Conservation (phyloP, 2,329 filamentous ascomycete species). For the Diaporthe sp. region DNA sequence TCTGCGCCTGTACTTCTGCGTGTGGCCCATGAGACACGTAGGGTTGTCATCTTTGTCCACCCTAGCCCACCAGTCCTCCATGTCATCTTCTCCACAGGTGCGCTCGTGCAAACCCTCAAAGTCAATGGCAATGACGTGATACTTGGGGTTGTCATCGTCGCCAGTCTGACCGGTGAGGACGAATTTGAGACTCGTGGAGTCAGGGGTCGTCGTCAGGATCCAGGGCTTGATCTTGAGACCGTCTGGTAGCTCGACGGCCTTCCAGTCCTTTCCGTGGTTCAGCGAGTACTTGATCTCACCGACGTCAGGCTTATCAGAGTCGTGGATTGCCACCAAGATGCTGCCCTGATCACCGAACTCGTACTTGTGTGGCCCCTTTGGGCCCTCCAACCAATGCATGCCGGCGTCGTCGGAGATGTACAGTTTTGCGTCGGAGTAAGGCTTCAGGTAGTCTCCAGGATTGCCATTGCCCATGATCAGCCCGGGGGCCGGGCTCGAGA, state of each 20-base stretch:
- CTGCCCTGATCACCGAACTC: slow-evolving; percentile 96
- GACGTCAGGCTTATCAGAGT: slow-evolving; percentile 72
- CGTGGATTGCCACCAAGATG: slow-evolving; percentile 83
- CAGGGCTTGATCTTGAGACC: slow-evolving; percentile 75
- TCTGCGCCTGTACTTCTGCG: slow-evolving; percentile 84
- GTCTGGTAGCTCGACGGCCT: slow-evolving; percentile 73
- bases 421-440: slow-evolving; percentile 79
- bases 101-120: slow-evolving; percentile 84
- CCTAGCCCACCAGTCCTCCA: slow-evolving; percentile 90
- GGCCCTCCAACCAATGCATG: slow-evolving; percentile 80
- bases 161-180: slow-evolving; percentile 75
- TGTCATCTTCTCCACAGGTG: slow-evolving; percentile 80
- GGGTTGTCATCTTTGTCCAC: slow-evolving; percentile 82
- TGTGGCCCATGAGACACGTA: slow-evolving; percentile 95
- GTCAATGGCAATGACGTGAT: slow-evolving; percentile 80
- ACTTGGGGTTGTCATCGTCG: slow-evolving; percentile 58
- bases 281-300: slow-evolving; percentile 79
- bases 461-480: slow-evolving; percentile 96
- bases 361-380: slow-evolving; percentile 90
- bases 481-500: slow-evolving; percentile 92
- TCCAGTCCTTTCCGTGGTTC: slow-evolving; percentile 90
- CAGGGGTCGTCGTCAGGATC: slow-evolving; percentile 86
- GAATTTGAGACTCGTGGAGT: slow-evolving; percentile 94
- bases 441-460: slow-evolving; percentile 77
- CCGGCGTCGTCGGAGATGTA: slow-evolving; percentile 94